Base-by-base conservation (phyloP, 176 grass and related monocot genomes). In the Dendrocalamus sinicus region DNA sequence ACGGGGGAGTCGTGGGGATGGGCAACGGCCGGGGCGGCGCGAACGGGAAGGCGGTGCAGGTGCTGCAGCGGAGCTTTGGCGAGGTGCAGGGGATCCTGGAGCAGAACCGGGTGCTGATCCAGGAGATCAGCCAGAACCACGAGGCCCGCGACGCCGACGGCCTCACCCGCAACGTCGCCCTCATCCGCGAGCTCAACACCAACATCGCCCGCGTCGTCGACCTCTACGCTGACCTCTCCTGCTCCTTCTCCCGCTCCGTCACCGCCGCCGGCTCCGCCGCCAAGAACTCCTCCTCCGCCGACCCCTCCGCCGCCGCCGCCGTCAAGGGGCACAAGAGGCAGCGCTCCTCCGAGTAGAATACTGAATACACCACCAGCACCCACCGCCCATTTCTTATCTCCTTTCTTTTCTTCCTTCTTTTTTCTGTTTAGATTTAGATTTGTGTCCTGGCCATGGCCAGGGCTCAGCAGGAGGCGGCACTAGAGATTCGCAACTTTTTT, bases 61-160 rank as follows among this genome's bases (percentile, higher is more conserved):
- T 37, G 55, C 81, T 88, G 73, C 72, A 88, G 59, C 88, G 48
- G 51, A 80, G 84, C 78, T 86, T 89, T 23, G 80, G 75, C 1
- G 80, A 94, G 64, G 92, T 84, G 76, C 81, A 84, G 74, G 78
- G 57, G 76, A 91, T 97, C 63, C 54, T 94, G 69, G 88, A 97
- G 70, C 89, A 86, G 39, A 94, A 90, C 68, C 67, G 78, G 22
- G 35, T 89, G 77, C 75, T 92, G 60, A 88, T 94, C 76, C 84
- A 94, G 46, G 90, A 94, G 84, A 97, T 97, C 85, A 60, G 61
- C 58, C 89, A 88, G 75, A 97, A 97, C 84, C 84, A 97, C 14
- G 80, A 91, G 68, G 83, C 70, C 8, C 80, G 70, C 26, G 87
- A 89, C 55, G 63, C 81, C 40, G 86, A 88, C 70, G 88, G 88